phyloP scores from a whole-genome alignment of 371 early-diverging fungal species.

The Haplosporangium sp. region DNA sequence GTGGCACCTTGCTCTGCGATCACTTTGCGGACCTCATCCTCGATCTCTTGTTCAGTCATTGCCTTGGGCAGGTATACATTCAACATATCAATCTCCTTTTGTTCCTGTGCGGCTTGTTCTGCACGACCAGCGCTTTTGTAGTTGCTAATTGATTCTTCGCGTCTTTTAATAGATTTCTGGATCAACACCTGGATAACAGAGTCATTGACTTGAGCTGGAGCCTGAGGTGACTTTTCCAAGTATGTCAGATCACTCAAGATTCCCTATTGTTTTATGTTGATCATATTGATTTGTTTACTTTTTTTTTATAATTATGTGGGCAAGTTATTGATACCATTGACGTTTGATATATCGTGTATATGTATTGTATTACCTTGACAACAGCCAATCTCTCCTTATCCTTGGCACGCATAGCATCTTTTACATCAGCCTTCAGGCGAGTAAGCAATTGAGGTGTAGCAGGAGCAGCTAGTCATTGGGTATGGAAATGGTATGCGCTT shows the following conservation, averaged over 20 bases:
- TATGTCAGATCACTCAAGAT: conserved; percentile 80
- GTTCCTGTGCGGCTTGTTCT: conserved; percentile 76
- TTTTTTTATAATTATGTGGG: too few species aligned
- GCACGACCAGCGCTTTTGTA: conserved; percentile 72
- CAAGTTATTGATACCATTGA: background rate
- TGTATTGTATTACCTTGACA: conserved; percentile 60
- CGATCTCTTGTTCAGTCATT: conserved; percentile 76
- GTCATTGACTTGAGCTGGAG: conserved; percentile 50
- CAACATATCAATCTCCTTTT: conserved; percentile 70
- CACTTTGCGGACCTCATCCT: conserved; percentile 62
- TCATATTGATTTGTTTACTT: background rate
- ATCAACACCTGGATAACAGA: conserved; percentile 69
- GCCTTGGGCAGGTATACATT: conserved; percentile 76
- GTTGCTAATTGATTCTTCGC: conserved; percentile 75
- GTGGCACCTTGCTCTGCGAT: conserved; percentile 69
- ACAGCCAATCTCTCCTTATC: conserved; percentile 75
- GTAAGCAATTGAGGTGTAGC: conserved; percentile 49
- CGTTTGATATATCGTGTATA: background rate
- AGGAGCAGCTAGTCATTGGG: conserved; percentile 27
- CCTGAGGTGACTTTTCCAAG: conserved; percentile 72
- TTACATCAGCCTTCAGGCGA: conserved; percentile 75
- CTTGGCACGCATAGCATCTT: conserved; percentile 78
- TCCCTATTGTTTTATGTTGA: conserved; percentile 35
- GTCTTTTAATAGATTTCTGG: conserved; percentile 78
- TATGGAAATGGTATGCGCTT: background rate